Evolutionary conservation across 345 rosid genomes (phyloP).

Genomic region (Noccaea bulbosa): DNA sequence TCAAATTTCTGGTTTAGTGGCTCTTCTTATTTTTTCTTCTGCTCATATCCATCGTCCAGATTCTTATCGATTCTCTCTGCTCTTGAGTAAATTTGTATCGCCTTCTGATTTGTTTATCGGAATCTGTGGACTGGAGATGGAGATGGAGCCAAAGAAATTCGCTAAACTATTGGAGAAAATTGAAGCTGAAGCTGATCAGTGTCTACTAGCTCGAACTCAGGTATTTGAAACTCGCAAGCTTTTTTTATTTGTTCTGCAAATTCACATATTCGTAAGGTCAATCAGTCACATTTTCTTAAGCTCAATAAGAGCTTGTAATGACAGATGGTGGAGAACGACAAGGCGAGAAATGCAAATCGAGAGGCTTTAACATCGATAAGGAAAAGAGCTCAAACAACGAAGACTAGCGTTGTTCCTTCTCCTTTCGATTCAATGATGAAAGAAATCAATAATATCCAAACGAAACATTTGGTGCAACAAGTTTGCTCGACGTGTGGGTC

Average conservation of each 20-base stretch:
- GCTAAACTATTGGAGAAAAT: constrained; percentile 54
- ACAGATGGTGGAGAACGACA: constrained; percentile 76
- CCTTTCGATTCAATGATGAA: constrained; percentile 77
- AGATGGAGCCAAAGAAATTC: constrained; percentile 54
- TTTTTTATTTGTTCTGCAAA: no score
- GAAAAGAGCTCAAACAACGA: constrained; percentile 77
- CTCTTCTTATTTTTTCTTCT: no score
- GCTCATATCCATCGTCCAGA: no score
- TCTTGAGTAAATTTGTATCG: no score
- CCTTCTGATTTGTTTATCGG: no score
- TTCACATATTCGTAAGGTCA: neutral
- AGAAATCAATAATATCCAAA: constrained; percentile 44
- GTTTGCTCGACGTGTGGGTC: constrained; percentile 70
- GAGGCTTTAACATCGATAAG: constrained; percentile 78
- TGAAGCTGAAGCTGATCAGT: constrained; percentile 76
- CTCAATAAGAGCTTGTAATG: constrained; percentile 9
- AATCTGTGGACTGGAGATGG: constrained; percentile 48
- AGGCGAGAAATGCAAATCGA: constrained; percentile 69
- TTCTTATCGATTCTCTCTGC: no score
- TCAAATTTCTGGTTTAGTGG: no score
- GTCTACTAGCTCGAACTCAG: constrained; percentile 66
- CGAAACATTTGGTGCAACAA: constrained; percentile 65
- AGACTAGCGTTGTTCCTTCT: constrained; percentile 59
- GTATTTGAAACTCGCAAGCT: constrained; percentile 33
- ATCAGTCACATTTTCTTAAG: neutral